Percentiles rank a stretch among this genome's conserved stretches.
phyloP scores from a whole-genome alignment of 1,139 yeast genomes.

The Hansenula sp. region DNA sequence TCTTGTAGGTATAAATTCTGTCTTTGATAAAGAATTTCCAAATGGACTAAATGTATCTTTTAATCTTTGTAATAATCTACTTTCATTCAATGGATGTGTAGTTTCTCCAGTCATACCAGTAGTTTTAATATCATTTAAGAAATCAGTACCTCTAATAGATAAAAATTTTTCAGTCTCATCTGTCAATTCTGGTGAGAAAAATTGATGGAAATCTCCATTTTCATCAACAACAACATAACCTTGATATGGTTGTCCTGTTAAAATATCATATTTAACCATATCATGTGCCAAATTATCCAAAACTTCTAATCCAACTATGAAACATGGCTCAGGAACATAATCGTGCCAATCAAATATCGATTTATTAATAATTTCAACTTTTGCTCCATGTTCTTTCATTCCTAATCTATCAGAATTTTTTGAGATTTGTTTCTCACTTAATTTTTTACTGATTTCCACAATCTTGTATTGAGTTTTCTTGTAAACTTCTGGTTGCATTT shows the following conservation, averaged over 20 bases:
- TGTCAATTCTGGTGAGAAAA: conserved; percentile 66
- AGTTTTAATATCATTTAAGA: conserved; percentile 28
- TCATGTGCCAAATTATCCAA: conserved; percentile 86
- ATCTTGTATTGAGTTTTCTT: conserved; percentile 63
- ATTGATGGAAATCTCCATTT: conserved; percentile 73
- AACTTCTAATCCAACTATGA: conserved; percentile 77
- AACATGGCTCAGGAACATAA: conserved; percentile 65
- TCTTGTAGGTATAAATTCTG: conserved; percentile 81
- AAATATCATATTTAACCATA: conserved; percentile 68
- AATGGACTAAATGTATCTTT: conserved; percentile 49
- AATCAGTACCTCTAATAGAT: conserved; percentile 45
- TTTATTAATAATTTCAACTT: conserved; percentile 63
- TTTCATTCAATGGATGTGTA: conserved; percentile 17
- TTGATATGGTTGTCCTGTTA: conserved; percentile 65
- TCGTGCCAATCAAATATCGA: conserved; percentile 75
- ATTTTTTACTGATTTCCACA: conserved; percentile 68
- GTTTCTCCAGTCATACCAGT: conserved; percentile 14
- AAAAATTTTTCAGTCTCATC: conserved; percentile 53
- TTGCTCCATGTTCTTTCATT: conserved; percentile 26
- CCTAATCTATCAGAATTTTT: conserved; percentile 17
- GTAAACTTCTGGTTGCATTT: conserved; percentile 69
- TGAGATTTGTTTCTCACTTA: conserved; percentile 57
- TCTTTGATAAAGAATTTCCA: conserved; percentile 63
- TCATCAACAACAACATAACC: conserved; percentile 75
- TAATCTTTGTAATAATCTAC: conserved; percentile 9